Percentiles rank a stretch among this genome's conserved stretches.
These are phyloP conservation scores for Albugo candida DNA, from an alignment of 352 stramenopile genomes.

Conservation along the genomic window DNA sequence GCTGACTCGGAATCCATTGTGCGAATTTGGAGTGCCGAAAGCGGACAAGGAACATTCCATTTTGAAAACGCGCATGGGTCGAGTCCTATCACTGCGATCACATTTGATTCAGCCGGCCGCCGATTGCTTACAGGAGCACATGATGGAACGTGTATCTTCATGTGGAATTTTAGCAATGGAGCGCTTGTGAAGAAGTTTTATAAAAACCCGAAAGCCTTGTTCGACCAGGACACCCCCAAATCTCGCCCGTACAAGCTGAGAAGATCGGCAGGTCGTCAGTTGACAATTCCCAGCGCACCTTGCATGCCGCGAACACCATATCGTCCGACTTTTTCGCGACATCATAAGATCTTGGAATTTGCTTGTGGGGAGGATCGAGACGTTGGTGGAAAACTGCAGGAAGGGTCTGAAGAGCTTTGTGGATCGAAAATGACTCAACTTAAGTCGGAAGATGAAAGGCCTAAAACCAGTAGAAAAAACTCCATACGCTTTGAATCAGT, in stretches of 20 bases:
- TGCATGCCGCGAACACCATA: too few species aligned
- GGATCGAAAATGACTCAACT: slow-evolving; percentile 5
- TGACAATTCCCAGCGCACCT: slow-evolving; percentile 2
- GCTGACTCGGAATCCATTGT: slow-evolving; percentile 32
- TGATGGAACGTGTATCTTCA: slow-evolving; percentile 53
- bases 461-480: too few species aligned
- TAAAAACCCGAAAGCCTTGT: slow-evolving; percentile 23
- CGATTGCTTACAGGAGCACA: slow-evolving; percentile 65
- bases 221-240: neutral
- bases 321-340: neutral
- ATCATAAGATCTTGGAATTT: slow-evolving; percentile 33
- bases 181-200: slow-evolving; percentile 67
- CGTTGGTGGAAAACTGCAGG: slow-evolving; percentile 17
- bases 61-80: slow-evolving; percentile 46
- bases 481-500: neutral
- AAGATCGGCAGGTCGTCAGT: neutral
- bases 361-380: slow-evolving; percentile 46
- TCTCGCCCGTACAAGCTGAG: neutral
- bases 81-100: slow-evolving; percentile 58
- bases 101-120: slow-evolving; percentile 60
- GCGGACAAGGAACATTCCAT: slow-evolving; percentile 61
- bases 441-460: neutral
- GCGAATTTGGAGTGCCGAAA: slow-evolving; percentile 19
- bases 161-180: slow-evolving; percentile 84
- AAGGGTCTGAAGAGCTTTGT: slow-evolving; percentile 15